phyloP scores from a whole-genome alignment of 2,329 filamentous ascomycete genomes.

The Rhinocladiella mackenziei region DNA sequence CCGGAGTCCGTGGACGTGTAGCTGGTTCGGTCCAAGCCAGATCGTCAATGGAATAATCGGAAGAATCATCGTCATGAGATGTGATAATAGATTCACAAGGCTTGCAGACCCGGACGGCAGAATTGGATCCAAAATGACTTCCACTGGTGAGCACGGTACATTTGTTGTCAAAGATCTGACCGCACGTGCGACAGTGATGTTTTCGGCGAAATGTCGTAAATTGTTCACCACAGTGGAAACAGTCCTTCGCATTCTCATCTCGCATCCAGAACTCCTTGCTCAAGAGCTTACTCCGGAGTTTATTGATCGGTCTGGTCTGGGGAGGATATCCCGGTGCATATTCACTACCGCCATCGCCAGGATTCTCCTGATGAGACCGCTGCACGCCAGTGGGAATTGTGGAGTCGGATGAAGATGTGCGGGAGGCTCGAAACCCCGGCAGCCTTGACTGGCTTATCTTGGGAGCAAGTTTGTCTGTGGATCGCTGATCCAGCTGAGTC shows the following conservation, averaged over 20 bases:
- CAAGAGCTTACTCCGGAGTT: conserved; percentile 79
- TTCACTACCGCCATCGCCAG: conserved; percentile 36
- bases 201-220: conserved; percentile 95
- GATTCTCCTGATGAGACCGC: conserved; percentile 6
- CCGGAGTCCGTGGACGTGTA: conserved; percentile 28
- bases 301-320: conserved; percentile 44
- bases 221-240: conserved; percentile 82
- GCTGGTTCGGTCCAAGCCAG: conserved; percentile 36
- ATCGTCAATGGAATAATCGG: conserved; percentile 76
- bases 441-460: conserved; percentile 45
- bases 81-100: conserved; percentile 89
- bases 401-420: conserved; percentile 40
- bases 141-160: conserved; percentile 91
- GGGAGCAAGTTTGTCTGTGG: conserved; percentile 35
- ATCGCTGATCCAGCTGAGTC: conserved; percentile 8
- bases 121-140: conserved; percentile 78
- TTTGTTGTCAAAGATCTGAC: conserved; percentile 97
- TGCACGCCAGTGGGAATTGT: conserved; percentile 8
- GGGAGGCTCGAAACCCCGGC: conserved; percentile 42
- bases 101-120: conserved; percentile 83
- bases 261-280: conserved; percentile 99
- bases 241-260: conserved; percentile 96
- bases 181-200: conserved; percentile 90
- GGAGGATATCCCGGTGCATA: conserved; percentile 17
- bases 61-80: conserved; percentile 83